Evolutionary conservation across 345 rosid genomes (phyloP), one percentile per base, ranked within the genome.

Genomic region (Arabidopsis arenosa): DNA sequence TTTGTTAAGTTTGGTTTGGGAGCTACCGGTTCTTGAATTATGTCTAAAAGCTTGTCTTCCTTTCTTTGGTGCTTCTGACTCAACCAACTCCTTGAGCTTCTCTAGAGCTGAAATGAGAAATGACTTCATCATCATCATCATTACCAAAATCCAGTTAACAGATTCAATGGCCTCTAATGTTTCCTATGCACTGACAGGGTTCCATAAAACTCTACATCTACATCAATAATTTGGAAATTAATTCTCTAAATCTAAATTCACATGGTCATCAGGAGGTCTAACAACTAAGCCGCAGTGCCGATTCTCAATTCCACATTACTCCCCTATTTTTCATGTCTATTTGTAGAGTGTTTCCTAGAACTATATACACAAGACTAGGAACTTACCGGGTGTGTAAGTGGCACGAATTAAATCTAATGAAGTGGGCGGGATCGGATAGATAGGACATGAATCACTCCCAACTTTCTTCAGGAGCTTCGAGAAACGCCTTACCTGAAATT

Each of bases 401-500:
- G 79, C 49, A 48, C 21, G 87, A 62, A 89, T 79, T 10, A 86
- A 70, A 76, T 86, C 94, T 0, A 92, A 61, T 56, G 85, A 84
- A 55, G 67, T 6, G 6, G 88, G 69, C 23, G 86, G 83, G 75
- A 95, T 60, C 17, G 88, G 48, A 75, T 85, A 79, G 66, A 43
- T 75, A 45, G 91, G 85, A 82, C 92, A 90, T 11, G 90, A 83
- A 62, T 81, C 81, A 59, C 67, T 84, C 75, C 85, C 90, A 52
- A 88, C 94, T 84, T 92, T 92, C 85, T 77, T 86, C 64, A 92
- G 70, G 73, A 90, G 47, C 83, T 87, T 89, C 71, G 83, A 80
- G 80, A 95, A 92, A 37, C 90, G 91, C 74, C 81, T 92, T 44
- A 86, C 91, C 98, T 92, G 85, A 78, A 84, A 84, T 30, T 62